These are phyloP conservation scores for Ambrosia artemisiifolia DNA, from an alignment of 129 eudicot species.

Conservation along the genomic window DNA sequence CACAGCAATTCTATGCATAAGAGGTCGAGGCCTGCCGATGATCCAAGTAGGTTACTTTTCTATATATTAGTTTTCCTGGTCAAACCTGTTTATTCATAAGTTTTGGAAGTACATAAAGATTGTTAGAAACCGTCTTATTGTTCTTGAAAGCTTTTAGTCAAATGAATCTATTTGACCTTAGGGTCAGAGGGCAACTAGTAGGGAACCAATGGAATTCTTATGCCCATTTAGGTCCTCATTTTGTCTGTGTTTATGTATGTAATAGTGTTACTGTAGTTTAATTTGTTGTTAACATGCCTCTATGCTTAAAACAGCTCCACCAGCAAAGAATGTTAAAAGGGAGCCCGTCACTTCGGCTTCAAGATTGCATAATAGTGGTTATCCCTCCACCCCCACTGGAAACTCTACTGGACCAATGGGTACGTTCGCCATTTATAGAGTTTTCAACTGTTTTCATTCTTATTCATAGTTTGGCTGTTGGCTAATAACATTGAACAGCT, in stretches of 20 bases:
- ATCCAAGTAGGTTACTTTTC: constrained; percentile 34
- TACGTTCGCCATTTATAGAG: background rate
- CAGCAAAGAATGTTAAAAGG: constrained; percentile 1
- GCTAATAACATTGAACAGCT: constrained; percentile 7
- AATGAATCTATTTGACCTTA: background rate
- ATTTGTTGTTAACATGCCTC: background rate
- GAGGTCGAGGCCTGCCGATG: background rate
- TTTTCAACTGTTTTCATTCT: background rate
- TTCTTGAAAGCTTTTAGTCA: background rate
- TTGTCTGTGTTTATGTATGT: background rate
- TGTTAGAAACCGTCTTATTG: background rate
- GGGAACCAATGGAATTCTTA: background rate
- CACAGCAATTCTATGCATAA: background rate
- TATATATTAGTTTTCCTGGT: constrained; percentile 3
- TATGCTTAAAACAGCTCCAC: constrained; percentile 24
- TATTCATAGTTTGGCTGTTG: constrained; percentile 2
- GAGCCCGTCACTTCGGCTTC: constrained; percentile 16
- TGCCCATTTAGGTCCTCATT: background rate
- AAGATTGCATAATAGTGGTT: background rate
- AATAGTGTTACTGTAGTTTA: background rate
- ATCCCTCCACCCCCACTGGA: background rate
- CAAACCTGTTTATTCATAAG: background rate
- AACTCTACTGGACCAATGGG: background rate
- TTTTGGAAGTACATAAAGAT: background rate
- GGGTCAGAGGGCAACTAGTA: background rate